Evolutionary conservation across 805 yeast genomes (phyloP).

Genomic region (Myxozyma mucilagina): DNA sequence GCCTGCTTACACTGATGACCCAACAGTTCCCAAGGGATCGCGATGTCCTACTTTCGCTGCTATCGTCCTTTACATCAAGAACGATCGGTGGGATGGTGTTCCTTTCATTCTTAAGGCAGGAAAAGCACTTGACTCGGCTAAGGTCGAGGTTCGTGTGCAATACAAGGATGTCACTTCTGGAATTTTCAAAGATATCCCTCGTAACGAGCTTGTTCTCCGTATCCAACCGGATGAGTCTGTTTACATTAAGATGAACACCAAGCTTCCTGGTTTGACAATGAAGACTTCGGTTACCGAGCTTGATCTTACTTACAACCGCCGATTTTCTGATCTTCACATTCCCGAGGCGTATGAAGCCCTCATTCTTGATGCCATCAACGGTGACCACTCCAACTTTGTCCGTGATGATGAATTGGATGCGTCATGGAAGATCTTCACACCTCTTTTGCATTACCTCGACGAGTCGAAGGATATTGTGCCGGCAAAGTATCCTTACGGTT

Average conservation of each 20-base stretch:
- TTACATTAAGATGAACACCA: slow-evolving; percentile 88
- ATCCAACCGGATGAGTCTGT: slow-evolving; percentile 95
- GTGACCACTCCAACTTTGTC: slow-evolving; percentile 95
- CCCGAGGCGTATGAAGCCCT: slow-evolving; percentile 98
- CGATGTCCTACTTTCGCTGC: slow-evolving; percentile 94
- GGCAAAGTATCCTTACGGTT: slow-evolving; percentile 76
- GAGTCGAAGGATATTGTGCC: slow-evolving; percentile 67
- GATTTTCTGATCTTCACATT: slow-evolving; percentile 87
- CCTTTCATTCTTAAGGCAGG: slow-evolving; percentile 96
- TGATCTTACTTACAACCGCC: slow-evolving; percentile 77
- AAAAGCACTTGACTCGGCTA: slow-evolving; percentile 86
- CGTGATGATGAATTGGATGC: slow-evolving; percentile 96
- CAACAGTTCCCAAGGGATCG: slow-evolving; percentile 77
- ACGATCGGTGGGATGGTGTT: slow-evolving; percentile 98
- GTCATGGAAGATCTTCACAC: slow-evolving; percentile 92
- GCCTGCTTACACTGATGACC: slow-evolving; percentile 91
- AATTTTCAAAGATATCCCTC: slow-evolving; percentile 73
- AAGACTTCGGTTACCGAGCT: slow-evolving; percentile 83
- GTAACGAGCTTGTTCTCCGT: slow-evolving; percentile 91
- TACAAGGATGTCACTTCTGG: slow-evolving; percentile 84
- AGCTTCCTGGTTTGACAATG: slow-evolving; percentile 87
- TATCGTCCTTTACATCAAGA: slow-evolving; percentile 69
- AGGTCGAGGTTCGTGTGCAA: slow-evolving; percentile 93
- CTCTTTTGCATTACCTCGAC: slow-evolving; percentile 79
- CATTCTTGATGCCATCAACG: slow-evolving; percentile 84